Evolutionary conservation across 179 eudicot species (phyloP), one percentile per base, ranked within the genome.

Genomic region (Silene noctiflora): DNA sequence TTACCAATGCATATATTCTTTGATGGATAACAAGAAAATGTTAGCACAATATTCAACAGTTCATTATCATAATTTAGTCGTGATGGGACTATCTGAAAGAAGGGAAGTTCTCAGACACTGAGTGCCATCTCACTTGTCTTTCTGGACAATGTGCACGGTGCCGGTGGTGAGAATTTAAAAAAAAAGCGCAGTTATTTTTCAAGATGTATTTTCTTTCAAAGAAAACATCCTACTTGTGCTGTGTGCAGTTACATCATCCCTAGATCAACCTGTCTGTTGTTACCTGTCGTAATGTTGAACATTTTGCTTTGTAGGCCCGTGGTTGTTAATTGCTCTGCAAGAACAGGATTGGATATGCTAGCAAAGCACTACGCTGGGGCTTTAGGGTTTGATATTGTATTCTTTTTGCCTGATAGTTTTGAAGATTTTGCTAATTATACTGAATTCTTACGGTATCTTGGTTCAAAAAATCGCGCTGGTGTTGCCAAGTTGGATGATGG

Each of bases 401-500:
- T 83, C 84, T 96, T 96, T 87, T 84, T 96, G 81, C 99, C 99
- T 3, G 99, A 96, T 60, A 90, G 96, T 80, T 97, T 90, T 76
- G 94, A 89, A 0, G 99, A 96, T 88, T 96, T 96, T 81, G 91
- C 96, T 74, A 86, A 94, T 14, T 96, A 96, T 74, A 96, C 99
- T 12, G 99, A 96, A 81, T 96, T 96, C 61, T 78, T 96, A 42
- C 86, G 88, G 22, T 93, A 89, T 75, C 88, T 96, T 74, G 92
- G 94, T 73, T 84, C 86, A 17, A 96, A 83, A 84, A 73, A 89
- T 71, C 91, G 99, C 62, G 99, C 96, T 71, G 99, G 98, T 76
- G 99, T 96, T 51, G 99, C 94, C 17, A 93, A 86, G 81, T 90
- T 90, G 79, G 96, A 90, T 80, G 97, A 96, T 83, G 98, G 99